A percentile compares a stretch with the other conserved stretches of the same genome.
Evolutionary conservation across 805 yeast species (phyloP).

Genomic region (Tanozyma kutaoensis): DNA sequence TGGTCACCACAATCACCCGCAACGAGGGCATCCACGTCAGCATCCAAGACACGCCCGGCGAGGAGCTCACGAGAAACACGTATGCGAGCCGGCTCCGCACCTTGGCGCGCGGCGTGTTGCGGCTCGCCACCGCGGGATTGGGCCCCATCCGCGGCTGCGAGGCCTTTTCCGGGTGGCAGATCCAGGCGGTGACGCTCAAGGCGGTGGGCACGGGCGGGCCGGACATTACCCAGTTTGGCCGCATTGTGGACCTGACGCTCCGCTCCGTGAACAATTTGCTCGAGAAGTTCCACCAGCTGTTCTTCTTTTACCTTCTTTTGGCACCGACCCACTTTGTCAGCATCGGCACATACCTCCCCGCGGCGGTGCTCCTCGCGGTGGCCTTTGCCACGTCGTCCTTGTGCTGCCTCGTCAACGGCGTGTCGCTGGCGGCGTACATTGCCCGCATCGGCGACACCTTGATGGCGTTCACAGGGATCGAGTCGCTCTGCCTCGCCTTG

Average conservation of each 20-base stretch:
- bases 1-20: conserved; percentile 58
- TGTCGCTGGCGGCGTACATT: conserved; percentile 11
- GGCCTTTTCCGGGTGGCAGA: conserved; percentile 92
- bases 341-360: conserved; percentile 85
- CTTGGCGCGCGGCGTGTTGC: conserved; percentile 50
- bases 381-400: conserved; percentile 59
- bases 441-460: conserved; percentile 12
- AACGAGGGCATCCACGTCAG: conserved; percentile 67
- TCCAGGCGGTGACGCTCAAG: conserved; percentile 73
- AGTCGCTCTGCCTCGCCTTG: conserved; percentile 9
- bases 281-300: conserved; percentile 95
- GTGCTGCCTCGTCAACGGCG: conserved; percentile 29
- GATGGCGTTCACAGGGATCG: conserved; percentile 15
- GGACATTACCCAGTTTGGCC: conserved; percentile 86
- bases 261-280: conserved; percentile 83
- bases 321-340: conserved; percentile 77
- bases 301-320: conserved; percentile 78
- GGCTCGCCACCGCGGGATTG: conserved; percentile 62
- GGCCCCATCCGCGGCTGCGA: conserved; percentile 54
- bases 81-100: conserved; percentile 46
- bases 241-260: conserved; percentile 76
- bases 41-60: conserved; percentile 44
- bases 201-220: conserved; percentile 44
- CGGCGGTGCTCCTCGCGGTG: conserved; percentile 61
- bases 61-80: conserved; percentile 26